Percentiles rank a stretch among this genome's conserved stretches.
Evolutionary conservation across 192 early-diverging fungal genomes (phyloP).

Genomic region (Physocladia obscura): DNA sequence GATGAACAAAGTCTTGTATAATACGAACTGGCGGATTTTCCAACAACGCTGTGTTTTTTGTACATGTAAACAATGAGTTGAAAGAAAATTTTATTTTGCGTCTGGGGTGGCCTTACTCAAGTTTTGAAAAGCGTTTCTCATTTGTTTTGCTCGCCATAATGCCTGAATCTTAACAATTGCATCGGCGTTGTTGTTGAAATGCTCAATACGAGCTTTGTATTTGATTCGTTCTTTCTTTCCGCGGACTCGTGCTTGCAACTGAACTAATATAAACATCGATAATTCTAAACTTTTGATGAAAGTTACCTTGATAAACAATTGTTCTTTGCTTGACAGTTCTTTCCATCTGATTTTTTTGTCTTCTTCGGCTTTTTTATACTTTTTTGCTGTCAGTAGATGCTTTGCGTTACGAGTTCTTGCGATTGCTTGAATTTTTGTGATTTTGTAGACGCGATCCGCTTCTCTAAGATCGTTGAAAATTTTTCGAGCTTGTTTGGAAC

Average conservation of each 20-base stretch:
- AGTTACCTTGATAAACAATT: slow-evolving; percentile 44
- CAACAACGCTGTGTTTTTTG: slow-evolving; percentile 15
- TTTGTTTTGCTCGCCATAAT: slow-evolving; percentile 47
- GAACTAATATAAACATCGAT: slow-evolving; percentile 13
- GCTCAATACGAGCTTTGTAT: slow-evolving; percentile 56
- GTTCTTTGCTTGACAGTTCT: slow-evolving; percentile 42
- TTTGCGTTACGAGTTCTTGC: slow-evolving; percentile 8
- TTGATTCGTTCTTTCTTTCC: slow-evolving; percentile 64
- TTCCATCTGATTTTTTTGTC: slow-evolving; percentile 20
- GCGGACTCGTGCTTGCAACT: slow-evolving; percentile 65
- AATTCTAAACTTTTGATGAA: slow-evolving; percentile 24
- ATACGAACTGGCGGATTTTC: slow-evolving; percentile 78
- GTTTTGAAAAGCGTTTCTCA: slow-evolving; percentile 41
- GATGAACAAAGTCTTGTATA: slow-evolving; percentile 81
- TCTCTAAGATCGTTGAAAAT: slow-evolving; percentile 36
- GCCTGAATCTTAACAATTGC: slow-evolving; percentile 80
- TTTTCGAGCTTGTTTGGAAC: slow-evolving; percentile 11
- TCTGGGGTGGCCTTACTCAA: no score
- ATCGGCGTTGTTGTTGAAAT: slow-evolving; percentile 64
- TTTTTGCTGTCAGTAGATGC: neutral
- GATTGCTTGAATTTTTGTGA: slow-evolving; percentile 36
- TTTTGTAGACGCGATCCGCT: slow-evolving; percentile 30
- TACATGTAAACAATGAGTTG: slow-evolving; percentile 5
- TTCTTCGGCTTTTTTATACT: neutral
- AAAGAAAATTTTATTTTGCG: neutral